Conservation (phyloP, 495 filamentous ascomycete species). For the Penicillium maclennaniae region DNA sequence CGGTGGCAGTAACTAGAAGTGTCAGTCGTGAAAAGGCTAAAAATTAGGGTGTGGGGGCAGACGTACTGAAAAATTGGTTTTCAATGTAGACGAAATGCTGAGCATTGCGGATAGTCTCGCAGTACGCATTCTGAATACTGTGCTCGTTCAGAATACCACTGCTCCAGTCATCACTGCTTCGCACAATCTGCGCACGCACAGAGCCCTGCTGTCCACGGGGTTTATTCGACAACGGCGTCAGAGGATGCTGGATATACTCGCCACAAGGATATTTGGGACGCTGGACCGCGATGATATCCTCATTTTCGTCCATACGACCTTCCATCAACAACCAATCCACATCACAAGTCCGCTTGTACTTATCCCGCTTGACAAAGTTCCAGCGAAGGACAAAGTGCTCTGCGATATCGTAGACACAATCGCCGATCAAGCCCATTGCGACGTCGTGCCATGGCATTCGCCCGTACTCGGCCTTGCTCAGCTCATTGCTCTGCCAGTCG, state of each 20-base stretch:
- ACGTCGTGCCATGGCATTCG: slow-evolving; percentile 99
- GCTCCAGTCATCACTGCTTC: slow-evolving; percentile 92
- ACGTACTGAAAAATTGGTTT: slow-evolving; percentile 89
- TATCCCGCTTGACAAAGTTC: slow-evolving; percentile 97
- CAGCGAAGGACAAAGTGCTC: slow-evolving; percentile 96
- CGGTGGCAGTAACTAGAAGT: slow-evolving; percentile 74
- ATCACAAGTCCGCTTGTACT: slow-evolving; percentile 80
- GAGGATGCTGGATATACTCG: slow-evolving; percentile 78
- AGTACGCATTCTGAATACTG: slow-evolving; percentile 90
- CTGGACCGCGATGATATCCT: slow-evolving; percentile 83
- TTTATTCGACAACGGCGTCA: slow-evolving; percentile 55
- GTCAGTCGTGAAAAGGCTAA: slow-evolving; percentile 10
- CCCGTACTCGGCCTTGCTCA: slow-evolving; percentile 88
- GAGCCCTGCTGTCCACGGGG: slow-evolving; percentile 60
- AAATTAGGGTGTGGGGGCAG: no score
- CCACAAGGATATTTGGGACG: slow-evolving; percentile 81
- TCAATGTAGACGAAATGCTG: slow-evolving; percentile 95
- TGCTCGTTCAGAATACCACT: slow-evolving; percentile 86
- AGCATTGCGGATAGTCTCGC: slow-evolving; percentile 75
- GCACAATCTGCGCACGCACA: slow-evolving; percentile 76
- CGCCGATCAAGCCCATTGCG: slow-evolving; percentile 81
- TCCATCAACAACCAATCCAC: slow-evolving; percentile 82
- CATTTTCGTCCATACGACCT: slow-evolving; percentile 71
- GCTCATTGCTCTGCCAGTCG: slow-evolving; percentile 88
- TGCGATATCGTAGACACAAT: slow-evolving; percentile 89